Base-by-base conservation (phyloP, 768 basidiomycete species). In the Lactarius deliciosus region DNA sequence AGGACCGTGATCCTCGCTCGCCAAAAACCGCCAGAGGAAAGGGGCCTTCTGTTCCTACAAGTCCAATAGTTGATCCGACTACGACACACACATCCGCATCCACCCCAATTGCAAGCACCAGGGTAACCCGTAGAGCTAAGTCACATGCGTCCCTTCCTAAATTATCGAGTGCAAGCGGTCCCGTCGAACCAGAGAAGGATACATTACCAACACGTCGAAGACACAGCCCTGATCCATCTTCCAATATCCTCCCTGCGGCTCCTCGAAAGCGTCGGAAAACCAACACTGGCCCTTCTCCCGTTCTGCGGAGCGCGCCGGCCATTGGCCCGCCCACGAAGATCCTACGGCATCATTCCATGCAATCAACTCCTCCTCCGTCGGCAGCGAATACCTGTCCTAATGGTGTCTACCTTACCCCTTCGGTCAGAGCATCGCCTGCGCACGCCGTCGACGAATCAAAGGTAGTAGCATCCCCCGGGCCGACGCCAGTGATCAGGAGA, bases 401-500 rank as follows among this genome's bases (percentile, higher is more conserved):
- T 25, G 66, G 66, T 15, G 58, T 57, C 28, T 13, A 59, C 58
- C 58, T 56, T 20, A 55, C 25, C 22, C 53, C 58, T 56, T 4
- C 45, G n/a, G 11, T 13, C 25, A 61, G 45, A 43, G 9, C 45
- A 9, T 56, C 43, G 10, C 36, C 62, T n/a, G 66, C 18, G 32
- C 43, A 18, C 57, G 38, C 41, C 2, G 18, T 36, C 32, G 58
- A 64, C 16, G 40, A 55, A 22, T 36, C 58, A n/a, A 59, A 63
- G 38, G 38, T 25, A 10, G 2, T 55, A 9, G 22, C 47, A 20
- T 34, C 71, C 34, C 67, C 65, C 57, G 34, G 72, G 40, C 62
- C 72, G 18, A 73, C 71, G 20, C 75, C 75, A n/a, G 77, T 77
- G 36, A 81, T 91, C 64, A 86, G 83, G 73, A 85, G 91, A 61